phyloP scores from a whole-genome alignment of 2,329 filamentous ascomycete genomes.

The Trichoderma sp. region DNA sequence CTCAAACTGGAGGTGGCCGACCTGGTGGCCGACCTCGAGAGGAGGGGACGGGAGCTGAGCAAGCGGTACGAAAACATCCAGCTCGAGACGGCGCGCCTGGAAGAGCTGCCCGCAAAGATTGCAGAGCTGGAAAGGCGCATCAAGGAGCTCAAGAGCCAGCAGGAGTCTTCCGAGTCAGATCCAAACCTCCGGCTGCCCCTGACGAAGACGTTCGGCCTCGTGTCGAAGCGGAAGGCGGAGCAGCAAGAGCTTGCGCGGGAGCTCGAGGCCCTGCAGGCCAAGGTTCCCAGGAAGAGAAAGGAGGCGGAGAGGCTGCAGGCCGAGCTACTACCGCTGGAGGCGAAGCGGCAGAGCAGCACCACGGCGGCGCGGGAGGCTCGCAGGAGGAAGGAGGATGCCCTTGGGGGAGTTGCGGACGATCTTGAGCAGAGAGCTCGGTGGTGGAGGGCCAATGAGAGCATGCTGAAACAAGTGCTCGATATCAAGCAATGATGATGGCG shows the following conservation, averaged over 20 bases:
- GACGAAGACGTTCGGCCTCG: conserved; percentile 57
- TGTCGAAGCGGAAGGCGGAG: conserved; percentile 55
- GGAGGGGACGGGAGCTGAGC: conserved; percentile 60
- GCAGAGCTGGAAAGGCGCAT: conserved; percentile 53
- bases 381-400: conserved; percentile 65
- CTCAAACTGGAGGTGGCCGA: conserved; percentile 78
- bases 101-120: conserved; percentile 56
- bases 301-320: conserved; percentile 67
- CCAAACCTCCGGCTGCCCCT: conserved; percentile 59
- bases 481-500: conserved; percentile 46
- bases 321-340: conserved; percentile 70
- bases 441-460: conserved; percentile 69
- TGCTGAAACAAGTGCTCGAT: conserved; percentile 64
- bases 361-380: conserved; percentile 71
- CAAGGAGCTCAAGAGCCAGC: conserved; percentile 47
- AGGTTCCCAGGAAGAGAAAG: conserved; percentile 65
- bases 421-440: conserved; percentile 75
- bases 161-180: conserved; percentile 42
- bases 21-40: conserved; percentile 73
- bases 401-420: conserved; percentile 70
- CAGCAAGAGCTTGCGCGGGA: conserved; percentile 62
- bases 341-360: conserved; percentile 64
- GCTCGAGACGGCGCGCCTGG: conserved; percentile 52
- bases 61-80: conserved; percentile 55
- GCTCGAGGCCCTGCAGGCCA: conserved; percentile 63